Evolutionary conservation across 305 asterid genomes (phyloP).

Genomic region (Fraxinus sp.): DNA sequence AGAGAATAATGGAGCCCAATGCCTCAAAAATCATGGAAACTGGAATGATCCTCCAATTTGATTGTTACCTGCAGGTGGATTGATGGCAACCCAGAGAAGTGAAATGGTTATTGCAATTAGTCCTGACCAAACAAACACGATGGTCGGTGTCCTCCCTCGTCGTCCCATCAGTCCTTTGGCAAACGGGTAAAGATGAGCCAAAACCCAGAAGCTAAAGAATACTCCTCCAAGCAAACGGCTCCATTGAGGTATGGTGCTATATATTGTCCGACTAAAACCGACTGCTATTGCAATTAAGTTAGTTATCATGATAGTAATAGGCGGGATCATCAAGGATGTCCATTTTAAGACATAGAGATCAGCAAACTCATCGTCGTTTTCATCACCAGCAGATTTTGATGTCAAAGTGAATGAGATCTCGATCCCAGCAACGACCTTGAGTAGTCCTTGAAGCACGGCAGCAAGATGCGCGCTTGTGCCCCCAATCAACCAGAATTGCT

Average conservation of each 20-base stretch:
- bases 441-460: constrained; percentile 87
- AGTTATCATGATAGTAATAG: constrained; percentile 69
- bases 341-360: constrained; percentile 77
- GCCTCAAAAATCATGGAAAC: constrained; percentile 49
- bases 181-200: constrained; percentile 85
- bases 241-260: constrained; percentile 86
- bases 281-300: constrained; percentile 83
- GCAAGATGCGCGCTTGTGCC: constrained; percentile 97
- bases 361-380: constrained; percentile 65
- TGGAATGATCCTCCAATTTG: constrained; percentile 88
- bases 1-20: neutral
- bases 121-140: constrained; percentile 91
- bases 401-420: constrained; percentile 88
- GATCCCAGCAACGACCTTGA: constrained; percentile 84
- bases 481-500: constrained; percentile 91
- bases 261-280: constrained; percentile 78
- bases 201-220: constrained; percentile 93
- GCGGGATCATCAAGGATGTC: constrained; percentile 79
- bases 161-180: constrained; percentile 93
- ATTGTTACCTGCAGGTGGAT: constrained; percentile 62
- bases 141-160: constrained; percentile 85
- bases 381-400: constrained; percentile 76
- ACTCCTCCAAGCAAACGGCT: constrained; percentile 89
- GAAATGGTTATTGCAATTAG: constrained; percentile 86
- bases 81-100: constrained; percentile 83